Evolutionary conservation across 768 basidiomycete species (phyloP), one percentile per base, ranked within the genome.

Genomic region (Candolleomyces eurysporus): DNA sequence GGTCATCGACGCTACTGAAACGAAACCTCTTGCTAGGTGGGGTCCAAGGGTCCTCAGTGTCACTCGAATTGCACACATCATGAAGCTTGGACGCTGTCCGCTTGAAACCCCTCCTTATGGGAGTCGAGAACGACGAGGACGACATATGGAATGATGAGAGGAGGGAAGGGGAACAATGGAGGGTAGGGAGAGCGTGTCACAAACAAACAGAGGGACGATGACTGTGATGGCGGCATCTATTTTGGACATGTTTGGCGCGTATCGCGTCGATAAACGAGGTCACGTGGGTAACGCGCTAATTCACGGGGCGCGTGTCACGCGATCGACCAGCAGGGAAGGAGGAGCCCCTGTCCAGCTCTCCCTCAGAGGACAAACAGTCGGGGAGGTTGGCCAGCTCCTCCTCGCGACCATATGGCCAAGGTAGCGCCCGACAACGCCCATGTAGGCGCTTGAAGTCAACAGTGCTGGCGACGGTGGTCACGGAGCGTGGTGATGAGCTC

Each of bases 31-130:
- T 72, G 43, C 69, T 52, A 8, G 63, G 60, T 1, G 72, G 71
- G 21, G 72, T 73, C 43, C 66, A 64, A 22, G 59, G 64, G 10
- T 62, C 66, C 40, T 73, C 72, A 22, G 72, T 73, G 42, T 75
- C 74, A 56, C 72, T 74, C 5, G 73, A 72, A 45, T 71, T 68
- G 11, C 68, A 69, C 5, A 65, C 59, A 51, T 60, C n/a, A 43
- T 39, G 19, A 17, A 21, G 22, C 57, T 19, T 30, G 8, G 46
- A 49, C 17, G 19, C n/a, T 22, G 43, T 54, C 1, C 45, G 17
- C 42, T 54, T 43, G 21, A 54, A 42, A 17, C 2, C 45, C 31
- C 58, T 17, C 14, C 32, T 48, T 32, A 10, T 48, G 30, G 58
- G 58, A 17, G 58, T 59, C 9, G 21, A 10, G 45, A 46, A 45